These are phyloP conservation scores for Aspergillus udagawae DNA, from an alignment of 2,329 filamentous ascomycete genomes.

Conservation along the genomic window DNA sequence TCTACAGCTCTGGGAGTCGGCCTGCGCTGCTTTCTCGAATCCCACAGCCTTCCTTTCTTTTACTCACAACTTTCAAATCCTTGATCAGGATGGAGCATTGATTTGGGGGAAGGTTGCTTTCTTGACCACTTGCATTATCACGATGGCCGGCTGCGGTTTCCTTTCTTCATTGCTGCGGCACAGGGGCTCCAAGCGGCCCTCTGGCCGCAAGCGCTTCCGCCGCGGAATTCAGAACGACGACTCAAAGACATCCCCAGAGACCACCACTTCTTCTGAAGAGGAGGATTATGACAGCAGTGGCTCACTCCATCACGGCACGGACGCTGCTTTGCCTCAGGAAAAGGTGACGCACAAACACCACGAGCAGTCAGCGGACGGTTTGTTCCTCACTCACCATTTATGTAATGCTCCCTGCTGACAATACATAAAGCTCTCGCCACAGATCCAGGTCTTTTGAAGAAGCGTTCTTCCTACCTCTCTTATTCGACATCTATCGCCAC, in stretches of 20 bases:
- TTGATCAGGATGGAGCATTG: slow-evolving; percentile 26
- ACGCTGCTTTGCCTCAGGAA: slow-evolving; percentile 17
- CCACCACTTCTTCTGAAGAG: slow-evolving; percentile 33
- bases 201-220: slow-evolving; percentile 17
- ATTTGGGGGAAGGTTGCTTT: slow-evolving; percentile 29
- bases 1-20: slow-evolving; percentile 19
- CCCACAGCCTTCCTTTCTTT: slow-evolving; percentile 14
- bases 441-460: slow-evolving; percentile 76
- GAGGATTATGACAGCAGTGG: slow-evolving; percentile 34
- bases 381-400: slow-evolving; percentile 3
- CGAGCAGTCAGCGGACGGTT: slow-evolving; percentile 29
- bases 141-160: slow-evolving; percentile 36
- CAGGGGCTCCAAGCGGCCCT: slow-evolving; percentile 11
- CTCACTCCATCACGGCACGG: slow-evolving; percentile 27
- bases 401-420: slow-evolving; percentile 10
- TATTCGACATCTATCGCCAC: slow-evolving; percentile 68
- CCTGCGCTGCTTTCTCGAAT: slow-evolving; percentile 16
- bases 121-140: slow-evolving; percentile 27
- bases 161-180: slow-evolving; percentile 28
- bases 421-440: slow-evolving; percentile 39
- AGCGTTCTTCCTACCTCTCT: slow-evolving; percentile 66
- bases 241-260: slow-evolving; percentile 24
- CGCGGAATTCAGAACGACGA: slow-evolving; percentile 15
- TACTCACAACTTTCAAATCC: slow-evolving; percentile 15
- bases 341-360: slow-evolving; percentile 21